Base-by-base conservation (phyloP, 1,284 basidiomycete species). In the Fomitopsis betulina region DNA sequence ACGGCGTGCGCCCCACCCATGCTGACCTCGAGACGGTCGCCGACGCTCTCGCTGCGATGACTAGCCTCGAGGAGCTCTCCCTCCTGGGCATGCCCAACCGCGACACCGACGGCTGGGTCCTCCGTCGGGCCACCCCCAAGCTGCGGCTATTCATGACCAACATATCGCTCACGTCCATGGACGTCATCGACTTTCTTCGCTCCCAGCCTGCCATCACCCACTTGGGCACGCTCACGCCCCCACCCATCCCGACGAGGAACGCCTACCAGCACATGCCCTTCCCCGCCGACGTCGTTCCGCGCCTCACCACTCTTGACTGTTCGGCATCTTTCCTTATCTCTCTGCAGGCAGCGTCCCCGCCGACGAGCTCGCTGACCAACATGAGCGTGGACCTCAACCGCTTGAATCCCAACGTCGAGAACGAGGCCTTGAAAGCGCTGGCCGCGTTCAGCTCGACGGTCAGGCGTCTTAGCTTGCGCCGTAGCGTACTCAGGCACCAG, bases 21-120 rank as follows among this genome's bases (percentile, higher is more conserved):
- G 37, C 27, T 0, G 57, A 50, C 7, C 54, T 58, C 50, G 21
- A 56, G 23, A 17, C 52, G 9, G 45, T 60, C 52, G 27, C 56
- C 13, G 40, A 50, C 21, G 55, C 61, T 9, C 49, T 63, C 25
- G 47, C 25, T 12, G 32, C 21, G 7, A 30, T 61, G n/a, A 30
- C 47, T 8, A 51, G 53, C 47, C 54, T 60, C 47, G 54, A 58
- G 37, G 52, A 63, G 32, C 54, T 63, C 35, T 57, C 57, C 10
- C 50, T 63, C 38, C 33, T 58, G 21, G 61, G 61, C 17, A 40
- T 63, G 17, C 54, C 59, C 40, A 30, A 49, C 9, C 56, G 43
- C 17, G 54, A 58, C 8, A 35, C n/a, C 9, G 61, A 63, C 49
- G 61, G 59, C 51, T 60, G 59, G 59, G 43, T 60, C 47, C 55